Evolutionary conservation across 371 early-diverging fungal species (phyloP).

Genomic region (Capillidium rhysosporum): DNA sequence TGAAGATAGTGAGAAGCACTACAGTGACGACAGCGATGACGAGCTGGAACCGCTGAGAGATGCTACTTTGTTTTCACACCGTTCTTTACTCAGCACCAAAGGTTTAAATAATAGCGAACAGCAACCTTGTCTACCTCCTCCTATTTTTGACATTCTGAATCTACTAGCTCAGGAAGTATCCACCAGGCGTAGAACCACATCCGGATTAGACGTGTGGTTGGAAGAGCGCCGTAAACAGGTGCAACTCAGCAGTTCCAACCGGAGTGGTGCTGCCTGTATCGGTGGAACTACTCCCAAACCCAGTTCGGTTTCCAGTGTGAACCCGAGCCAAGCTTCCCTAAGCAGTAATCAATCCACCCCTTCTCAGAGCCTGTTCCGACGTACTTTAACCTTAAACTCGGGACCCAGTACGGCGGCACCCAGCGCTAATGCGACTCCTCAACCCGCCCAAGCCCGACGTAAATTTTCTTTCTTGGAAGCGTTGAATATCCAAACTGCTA

Average conservation of each 20-base stretch:
- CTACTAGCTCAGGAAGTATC: constrained; percentile 15
- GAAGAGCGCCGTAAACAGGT: not conserved
- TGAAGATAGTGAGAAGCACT: not conserved
- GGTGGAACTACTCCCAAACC: not conserved
- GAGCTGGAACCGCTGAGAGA: not conserved
- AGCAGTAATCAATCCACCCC: not conserved
- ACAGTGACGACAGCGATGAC: not conserved
- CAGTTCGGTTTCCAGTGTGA: too few relatives aligned
- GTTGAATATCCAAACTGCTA: too few relatives aligned
- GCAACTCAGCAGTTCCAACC: not conserved
- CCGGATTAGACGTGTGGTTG: not conserved
- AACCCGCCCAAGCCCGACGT: not conserved
- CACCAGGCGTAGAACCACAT: constrained; percentile 7
- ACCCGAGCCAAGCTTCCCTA: not conserved
- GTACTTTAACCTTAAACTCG: not conserved
- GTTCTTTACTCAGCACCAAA: not conserved
- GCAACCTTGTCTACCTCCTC: not conserved
- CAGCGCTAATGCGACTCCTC: not conserved
- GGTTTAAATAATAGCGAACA: not conserved
- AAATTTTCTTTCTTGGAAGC: not conserved
- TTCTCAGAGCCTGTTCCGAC: not conserved
- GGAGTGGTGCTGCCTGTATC: not conserved
- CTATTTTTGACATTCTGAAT: constrained; percentile 4
- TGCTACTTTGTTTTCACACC: not conserved
- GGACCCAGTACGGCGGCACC: not conserved